A percentile compares a stretch with the other conserved stretches of the same genome.
Conservation (phyloP, 139 green algal species). For the Micractinium sp. region DNA sequence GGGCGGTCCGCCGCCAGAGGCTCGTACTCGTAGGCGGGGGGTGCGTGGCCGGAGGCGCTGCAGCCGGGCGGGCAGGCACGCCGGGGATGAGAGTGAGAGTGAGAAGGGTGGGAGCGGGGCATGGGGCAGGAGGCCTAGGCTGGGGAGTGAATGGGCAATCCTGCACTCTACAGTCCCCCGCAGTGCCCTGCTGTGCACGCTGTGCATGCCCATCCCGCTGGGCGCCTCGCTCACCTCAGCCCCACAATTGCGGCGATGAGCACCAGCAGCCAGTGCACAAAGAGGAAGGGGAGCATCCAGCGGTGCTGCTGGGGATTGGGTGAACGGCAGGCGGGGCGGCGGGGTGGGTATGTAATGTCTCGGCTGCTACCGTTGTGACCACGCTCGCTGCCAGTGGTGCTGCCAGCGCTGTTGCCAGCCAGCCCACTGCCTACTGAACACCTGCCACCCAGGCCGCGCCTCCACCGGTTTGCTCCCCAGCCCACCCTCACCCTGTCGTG, state of each 20-base stretch:
- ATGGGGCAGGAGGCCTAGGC: not conserved
- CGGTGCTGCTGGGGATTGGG: not conserved
- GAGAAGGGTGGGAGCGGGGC: not conserved
- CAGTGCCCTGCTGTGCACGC: not conserved
- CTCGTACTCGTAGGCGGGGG: conserved; percentile 36
- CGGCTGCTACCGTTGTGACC: no score
- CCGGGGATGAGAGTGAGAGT: no score
- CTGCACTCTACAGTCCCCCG: no score
- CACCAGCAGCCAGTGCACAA: conserved; percentile 40
- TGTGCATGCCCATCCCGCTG: not conserved
- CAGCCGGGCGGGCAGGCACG: not conserved
- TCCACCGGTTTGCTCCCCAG: no score
- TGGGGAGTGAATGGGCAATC: not conserved
- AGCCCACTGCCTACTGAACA: not conserved
- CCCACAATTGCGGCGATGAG: conserved; percentile 38
- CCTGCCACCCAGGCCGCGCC: no score
- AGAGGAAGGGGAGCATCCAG: conserved; percentile 38
- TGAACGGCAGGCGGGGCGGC: not conserved
- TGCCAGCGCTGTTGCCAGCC: not conserved
- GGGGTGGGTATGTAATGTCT: no score
- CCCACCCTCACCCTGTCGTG: not conserved
- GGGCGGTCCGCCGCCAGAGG: conserved; percentile 22
- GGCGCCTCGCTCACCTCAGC: conserved; percentile 20
- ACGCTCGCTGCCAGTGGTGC: not conserved
- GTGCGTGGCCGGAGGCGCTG: not conserved